Percentiles rank a stretch among this genome's conserved stretches.
phyloP scores from a whole-genome alignment of 352 stramenopile species.

The Phytophthora uliginosa region DNA sequence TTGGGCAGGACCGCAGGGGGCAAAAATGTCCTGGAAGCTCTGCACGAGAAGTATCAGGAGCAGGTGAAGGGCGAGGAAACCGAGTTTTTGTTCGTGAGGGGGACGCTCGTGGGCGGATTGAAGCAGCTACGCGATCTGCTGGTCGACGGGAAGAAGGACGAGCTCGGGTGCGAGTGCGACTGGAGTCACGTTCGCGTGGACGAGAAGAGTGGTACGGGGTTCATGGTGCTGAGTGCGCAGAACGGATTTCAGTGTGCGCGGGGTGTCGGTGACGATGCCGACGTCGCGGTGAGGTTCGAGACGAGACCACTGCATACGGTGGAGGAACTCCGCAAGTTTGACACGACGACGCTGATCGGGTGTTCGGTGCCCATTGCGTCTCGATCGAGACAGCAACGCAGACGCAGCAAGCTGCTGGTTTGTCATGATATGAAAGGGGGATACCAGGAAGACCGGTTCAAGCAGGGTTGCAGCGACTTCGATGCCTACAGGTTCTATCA shows the following conservation, averaged over 20 bases:
- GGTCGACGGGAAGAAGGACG: conserved; percentile 14
- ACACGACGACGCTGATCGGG: conserved; percentile 15
- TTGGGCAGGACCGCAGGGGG: conserved; percentile 38
- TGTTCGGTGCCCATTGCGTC: conserved; percentile 38
- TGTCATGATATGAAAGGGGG: conserved; percentile 71
- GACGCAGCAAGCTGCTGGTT: conserved; percentile 62
- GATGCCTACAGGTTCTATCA: conserved; percentile 61
- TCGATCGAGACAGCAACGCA: conserved; percentile 28
- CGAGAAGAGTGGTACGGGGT: conserved; percentile 28
- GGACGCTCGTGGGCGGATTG: conserved; percentile 27
- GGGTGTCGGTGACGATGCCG: background rate
- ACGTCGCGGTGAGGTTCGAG: conserved; percentile 22
- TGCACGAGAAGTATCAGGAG: conserved; percentile 19
- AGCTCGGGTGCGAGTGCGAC: conserved; percentile 20
- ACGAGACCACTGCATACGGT: conserved; percentile 41
- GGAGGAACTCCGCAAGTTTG: conserved; percentile 42
- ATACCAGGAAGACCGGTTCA: conserved; percentile 52
- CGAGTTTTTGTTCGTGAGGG: conserved; percentile 45
- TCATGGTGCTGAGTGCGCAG: conserved; percentile 37
- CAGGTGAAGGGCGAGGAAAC: background rate
- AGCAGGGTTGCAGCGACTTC: conserved; percentile 46
- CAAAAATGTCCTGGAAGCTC: conserved; percentile 28
- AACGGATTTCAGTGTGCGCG: conserved; percentile 34
- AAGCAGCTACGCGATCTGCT: conserved; percentile 28
- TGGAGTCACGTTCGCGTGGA: conserved; percentile 38